Percentiles rank a stretch among this genome's conserved stretches.
phyloP scores from a whole-genome alignment of 2,329 filamentous ascomycete species.

The Aspergillus carbonarius region DNA sequence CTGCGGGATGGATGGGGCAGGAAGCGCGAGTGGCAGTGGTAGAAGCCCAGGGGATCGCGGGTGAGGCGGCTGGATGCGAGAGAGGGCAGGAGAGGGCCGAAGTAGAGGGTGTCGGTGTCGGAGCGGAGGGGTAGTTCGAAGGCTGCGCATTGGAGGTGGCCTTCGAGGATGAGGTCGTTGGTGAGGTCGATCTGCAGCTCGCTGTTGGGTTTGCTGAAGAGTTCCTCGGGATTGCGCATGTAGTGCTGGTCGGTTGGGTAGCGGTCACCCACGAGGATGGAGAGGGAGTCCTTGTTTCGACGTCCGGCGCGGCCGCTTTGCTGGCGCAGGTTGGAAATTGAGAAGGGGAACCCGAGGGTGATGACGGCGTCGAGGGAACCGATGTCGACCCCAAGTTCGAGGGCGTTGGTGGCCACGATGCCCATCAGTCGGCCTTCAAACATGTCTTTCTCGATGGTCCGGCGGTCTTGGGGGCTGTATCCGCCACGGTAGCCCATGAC shows the following conservation, averaged over 20 bases:
- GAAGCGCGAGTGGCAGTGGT: constrained; percentile 85
- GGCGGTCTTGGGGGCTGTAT: constrained; percentile 86
- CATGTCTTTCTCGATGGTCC: constrained; percentile 91
- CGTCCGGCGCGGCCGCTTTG: constrained; percentile 91
- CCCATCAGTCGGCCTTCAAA: constrained; percentile 92
- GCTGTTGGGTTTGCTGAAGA: constrained; percentile 85
- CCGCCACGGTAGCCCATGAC: constrained; percentile 97
- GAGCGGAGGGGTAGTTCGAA: constrained; percentile 91
- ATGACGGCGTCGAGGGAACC: constrained; percentile 91
- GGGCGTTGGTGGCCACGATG: constrained; percentile 87
- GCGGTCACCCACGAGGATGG: constrained; percentile 82
- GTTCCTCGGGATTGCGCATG: constrained; percentile 92
- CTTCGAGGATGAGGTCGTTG: constrained; percentile 88
- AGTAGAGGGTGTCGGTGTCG: constrained; percentile 72
- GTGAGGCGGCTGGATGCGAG: constrained; percentile 73
- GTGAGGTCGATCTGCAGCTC: constrained; percentile 87
- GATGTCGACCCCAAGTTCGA: constrained; percentile 94
- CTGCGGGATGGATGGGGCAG: constrained; percentile 78
- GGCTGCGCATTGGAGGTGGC: constrained; percentile 92
- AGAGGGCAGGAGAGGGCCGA: constrained; percentile 69
- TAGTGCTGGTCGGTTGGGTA: constrained; percentile 94
- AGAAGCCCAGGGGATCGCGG: constrained; percentile 75
- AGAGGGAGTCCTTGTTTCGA: constrained; percentile 89
- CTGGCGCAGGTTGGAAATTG: constrained; percentile 89
- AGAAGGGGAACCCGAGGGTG: constrained; percentile 92